Base-by-base conservation (phyloP, 148 eudicot species). In the Silene uniflora region DNA sequence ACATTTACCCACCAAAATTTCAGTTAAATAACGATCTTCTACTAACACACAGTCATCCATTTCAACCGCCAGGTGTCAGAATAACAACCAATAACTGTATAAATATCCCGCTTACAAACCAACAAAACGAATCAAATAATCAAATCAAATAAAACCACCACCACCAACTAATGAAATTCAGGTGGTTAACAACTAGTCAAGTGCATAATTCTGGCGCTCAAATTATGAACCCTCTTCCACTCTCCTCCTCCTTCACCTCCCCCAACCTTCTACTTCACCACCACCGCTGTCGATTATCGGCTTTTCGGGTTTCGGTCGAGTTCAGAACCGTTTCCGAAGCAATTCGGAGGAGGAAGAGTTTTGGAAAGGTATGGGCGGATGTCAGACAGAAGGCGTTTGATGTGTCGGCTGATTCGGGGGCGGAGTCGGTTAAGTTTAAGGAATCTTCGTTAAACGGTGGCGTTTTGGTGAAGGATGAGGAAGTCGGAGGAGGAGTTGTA, bases 371-470 rank as follows among this genome's bases (percentile, higher is more conserved):
- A 0, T 82, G 83, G 77, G 89, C 90, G 16, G 91, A 86, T 3
- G 90, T 87, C 47, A 91, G 87, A 65, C 82, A 85, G 72, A 87
- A 91, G 76, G 64, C 82, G 7, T 79, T 79, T 39, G 89, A 85
- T 0, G 80, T 76, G 4, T 52, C 77, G 11, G 75, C 75, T 3
- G 83, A 78, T 25, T 82, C 82, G 27, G 60, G 67, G 2, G 12
- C 23, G 42, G 76, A 76, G 71, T 67, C 78, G 49, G 79, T 75
- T 35, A 78, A 77, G 85, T 73, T 84, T 22, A 72, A 55, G 29
- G 79, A 54, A 6, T 32, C 62, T 2, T 32, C 62, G 74, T 6
- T 81, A 61, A 73, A 81, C 66, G 83, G 71, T 27, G 80, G 3
- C 42, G 75, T 81, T 52, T 64, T 52, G 78, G 81, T 66, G 81